Conservation (phyloP, 2,329 filamentous ascomycete genomes). For the Colletotrichum sp. region DNA sequence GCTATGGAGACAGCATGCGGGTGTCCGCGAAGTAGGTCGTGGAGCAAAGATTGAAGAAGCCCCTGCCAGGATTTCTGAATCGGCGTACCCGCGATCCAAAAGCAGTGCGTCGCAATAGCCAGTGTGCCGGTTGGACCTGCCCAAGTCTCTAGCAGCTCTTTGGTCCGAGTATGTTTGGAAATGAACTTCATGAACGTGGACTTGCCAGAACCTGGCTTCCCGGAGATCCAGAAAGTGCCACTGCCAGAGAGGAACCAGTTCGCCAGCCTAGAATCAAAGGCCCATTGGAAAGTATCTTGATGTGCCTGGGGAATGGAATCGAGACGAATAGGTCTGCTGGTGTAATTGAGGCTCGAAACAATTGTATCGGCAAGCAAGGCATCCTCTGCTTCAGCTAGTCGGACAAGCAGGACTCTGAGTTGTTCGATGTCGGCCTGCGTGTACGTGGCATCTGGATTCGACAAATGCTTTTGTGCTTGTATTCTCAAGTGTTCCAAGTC, state of each 20-base stretch:
- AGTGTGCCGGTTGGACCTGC: neutral
- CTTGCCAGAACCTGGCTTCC: neutral
- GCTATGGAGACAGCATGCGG: neutral
- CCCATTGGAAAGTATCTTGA: neutral
- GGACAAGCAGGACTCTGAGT: neutral
- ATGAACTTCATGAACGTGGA: neutral
- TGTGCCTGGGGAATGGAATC: neutral
- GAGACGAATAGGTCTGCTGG: neutral
- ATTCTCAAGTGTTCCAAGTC: neutral
- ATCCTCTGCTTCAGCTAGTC: neutral
- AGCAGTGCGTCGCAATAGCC: neutral
- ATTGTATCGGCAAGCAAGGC: neutral
- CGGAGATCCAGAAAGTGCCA: neutral
- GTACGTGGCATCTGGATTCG: neutral
- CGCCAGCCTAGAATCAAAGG: neutral
- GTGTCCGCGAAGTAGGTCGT: neutral
- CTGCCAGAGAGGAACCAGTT: neutral
- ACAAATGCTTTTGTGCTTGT: neutral
- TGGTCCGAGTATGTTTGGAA: neutral
- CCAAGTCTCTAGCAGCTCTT: neutral
- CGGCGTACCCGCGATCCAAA: neutral
- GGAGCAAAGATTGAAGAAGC: neutral
- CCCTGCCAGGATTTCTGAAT: neutral
- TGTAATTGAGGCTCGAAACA: neutral
- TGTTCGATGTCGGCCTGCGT: neutral